Conservation (phyloP, 371 early-diverging fungal genomes). For the Mortierella sp. region DNA sequence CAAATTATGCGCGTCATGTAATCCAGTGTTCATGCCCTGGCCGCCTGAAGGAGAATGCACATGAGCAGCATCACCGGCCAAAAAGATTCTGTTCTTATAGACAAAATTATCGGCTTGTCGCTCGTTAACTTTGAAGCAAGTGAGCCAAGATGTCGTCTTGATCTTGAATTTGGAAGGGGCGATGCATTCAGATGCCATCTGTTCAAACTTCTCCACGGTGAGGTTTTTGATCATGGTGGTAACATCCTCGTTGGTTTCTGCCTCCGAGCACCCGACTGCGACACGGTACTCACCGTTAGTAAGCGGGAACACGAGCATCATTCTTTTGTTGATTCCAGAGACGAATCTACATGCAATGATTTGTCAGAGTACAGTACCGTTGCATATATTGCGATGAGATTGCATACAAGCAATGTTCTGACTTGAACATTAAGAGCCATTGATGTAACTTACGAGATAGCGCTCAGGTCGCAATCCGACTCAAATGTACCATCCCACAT, state of each 20-base stretch:
- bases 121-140: conserved; percentile 40
- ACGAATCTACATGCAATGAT: too few relatives aligned
- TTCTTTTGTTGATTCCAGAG: not conserved
- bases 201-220: conserved; percentile 29
- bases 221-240: conserved; percentile 21
- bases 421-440: not conserved
- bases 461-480: conserved; percentile 7
- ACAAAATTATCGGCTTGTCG: conserved; percentile 40
- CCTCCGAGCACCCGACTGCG: conserved; percentile 12
- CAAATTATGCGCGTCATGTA: conserved; percentile 62
- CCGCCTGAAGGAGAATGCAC: conserved; percentile 59
- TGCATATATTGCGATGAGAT: too few relatives aligned
- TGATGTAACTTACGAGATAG: conserved; percentile 25
- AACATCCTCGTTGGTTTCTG: conserved; percentile 22
- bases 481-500: conserved; percentile 29
- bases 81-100: conserved; percentile 42
- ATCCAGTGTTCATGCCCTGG: conserved; percentile 62
- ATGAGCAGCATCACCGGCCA: conserved; percentile 63
- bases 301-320: conserved; percentile 20
- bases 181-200: conserved; percentile 12
- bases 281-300: conserved; percentile 13
- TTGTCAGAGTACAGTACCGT: too few relatives aligned
- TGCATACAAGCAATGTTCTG: too few relatives aligned
- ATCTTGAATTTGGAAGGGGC: conserved; percentile 21
- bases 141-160: conserved; percentile 30